Evolutionary conservation across 768 basidiomycete species (phyloP).

Genomic region (Nidularia sp.): DNA sequence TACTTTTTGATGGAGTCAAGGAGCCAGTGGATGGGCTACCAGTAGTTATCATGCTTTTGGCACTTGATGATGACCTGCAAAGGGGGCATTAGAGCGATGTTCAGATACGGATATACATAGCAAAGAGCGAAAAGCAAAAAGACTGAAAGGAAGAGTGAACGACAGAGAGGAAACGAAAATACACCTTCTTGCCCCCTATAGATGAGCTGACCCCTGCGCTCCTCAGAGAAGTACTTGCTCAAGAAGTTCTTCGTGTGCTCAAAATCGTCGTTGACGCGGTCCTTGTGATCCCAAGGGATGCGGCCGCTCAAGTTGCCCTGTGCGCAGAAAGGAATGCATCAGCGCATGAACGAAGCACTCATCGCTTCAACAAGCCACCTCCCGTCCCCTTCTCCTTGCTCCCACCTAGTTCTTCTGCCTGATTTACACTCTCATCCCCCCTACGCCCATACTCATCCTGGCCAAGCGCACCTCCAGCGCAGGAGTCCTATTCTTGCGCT

Average conservation of each 20-base stretch:
- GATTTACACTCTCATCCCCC: neutral
- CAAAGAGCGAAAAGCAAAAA: too few species aligned
- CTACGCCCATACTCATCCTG: slow-evolving; percentile 16
- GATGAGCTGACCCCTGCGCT: slow-evolving; percentile 89
- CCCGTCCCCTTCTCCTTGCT: slow-evolving; percentile 1
- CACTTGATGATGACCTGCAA: slow-evolving; percentile 79
- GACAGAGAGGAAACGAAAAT: neutral
- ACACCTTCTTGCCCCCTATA: slow-evolving; percentile 86
- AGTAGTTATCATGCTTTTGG: slow-evolving; percentile 89
- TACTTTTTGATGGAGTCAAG: slow-evolving; percentile 62
- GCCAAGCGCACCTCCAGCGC: slow-evolving; percentile 25
- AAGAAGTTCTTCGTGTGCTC: slow-evolving; percentile 67
- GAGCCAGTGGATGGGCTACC: slow-evolving; percentile 72
- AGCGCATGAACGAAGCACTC: slow-evolving; percentile 15
- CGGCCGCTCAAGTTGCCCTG: slow-evolving; percentile 36
- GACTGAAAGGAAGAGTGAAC: neutral
- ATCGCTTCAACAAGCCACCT: slow-evolving; percentile 13
- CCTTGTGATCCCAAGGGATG: slow-evolving; percentile 68
- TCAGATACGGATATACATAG: neutral
- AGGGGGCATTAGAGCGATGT: neutral
- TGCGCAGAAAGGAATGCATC: neutral
- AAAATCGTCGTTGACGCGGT: slow-evolving; percentile 44
- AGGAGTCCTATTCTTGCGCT: slow-evolving; percentile 27
- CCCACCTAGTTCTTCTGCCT: slow-evolving; percentile 4
- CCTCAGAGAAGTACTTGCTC: slow-evolving; percentile 81